Evolutionary conservation across 345 rosid species (phyloP).

Genomic region (Eucalyptus sp.): DNA sequence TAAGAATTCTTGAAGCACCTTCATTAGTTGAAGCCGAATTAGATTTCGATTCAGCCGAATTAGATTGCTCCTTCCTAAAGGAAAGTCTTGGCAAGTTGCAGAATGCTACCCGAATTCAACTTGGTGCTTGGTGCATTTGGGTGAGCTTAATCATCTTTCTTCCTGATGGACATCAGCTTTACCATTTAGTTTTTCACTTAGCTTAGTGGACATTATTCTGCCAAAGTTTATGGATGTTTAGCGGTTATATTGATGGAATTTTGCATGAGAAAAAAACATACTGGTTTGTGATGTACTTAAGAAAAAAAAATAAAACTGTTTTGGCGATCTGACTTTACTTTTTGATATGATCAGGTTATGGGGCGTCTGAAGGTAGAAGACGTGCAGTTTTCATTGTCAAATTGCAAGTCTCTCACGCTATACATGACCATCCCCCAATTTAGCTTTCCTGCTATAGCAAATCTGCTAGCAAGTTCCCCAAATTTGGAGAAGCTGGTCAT

Average conservation of each 20-base stretch:
- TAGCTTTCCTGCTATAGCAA: background rate
- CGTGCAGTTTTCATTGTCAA: background rate
- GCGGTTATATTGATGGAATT: background rate
- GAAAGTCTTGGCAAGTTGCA: background rate
- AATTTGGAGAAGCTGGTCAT: background rate
- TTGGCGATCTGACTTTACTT: background rate
- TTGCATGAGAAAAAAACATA: background rate
- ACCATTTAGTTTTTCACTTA: background rate
- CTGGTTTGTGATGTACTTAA: background rate
- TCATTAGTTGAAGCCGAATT: background rate
- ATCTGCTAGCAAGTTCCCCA: background rate
- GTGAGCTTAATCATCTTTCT: background rate
- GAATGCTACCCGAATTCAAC: background rate
- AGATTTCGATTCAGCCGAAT: background rate
- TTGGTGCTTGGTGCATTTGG: background rate
- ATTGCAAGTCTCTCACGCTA: background rate
- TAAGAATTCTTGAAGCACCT: background rate
- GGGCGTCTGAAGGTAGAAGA: background rate
- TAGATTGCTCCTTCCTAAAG: background rate
- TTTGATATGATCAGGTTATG: background rate
- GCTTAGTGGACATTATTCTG: background rate
- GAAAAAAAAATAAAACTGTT: background rate
- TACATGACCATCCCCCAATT: background rate
- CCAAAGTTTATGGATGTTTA: background rate
- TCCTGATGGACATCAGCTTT: background rate